Percentiles rank a stretch among this genome's conserved stretches.
phyloP scores from a whole-genome alignment of 305 asterid species.

The Solanum hybrid region DNA sequence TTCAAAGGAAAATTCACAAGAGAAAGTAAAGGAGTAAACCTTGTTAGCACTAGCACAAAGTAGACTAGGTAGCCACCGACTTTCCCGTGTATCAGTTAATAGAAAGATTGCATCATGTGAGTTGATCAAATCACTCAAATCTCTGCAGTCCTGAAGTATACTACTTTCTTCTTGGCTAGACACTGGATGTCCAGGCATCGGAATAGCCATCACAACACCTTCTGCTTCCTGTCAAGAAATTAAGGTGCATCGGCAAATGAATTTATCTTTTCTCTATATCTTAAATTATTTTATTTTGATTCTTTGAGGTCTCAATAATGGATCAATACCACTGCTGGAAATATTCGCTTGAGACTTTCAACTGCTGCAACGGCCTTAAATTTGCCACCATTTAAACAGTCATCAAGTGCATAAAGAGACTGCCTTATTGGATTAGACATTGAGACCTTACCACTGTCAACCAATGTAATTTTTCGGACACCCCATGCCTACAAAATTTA shows the following conservation, averaged over 20 bases:
- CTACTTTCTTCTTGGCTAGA: constrained; percentile 50
- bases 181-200: constrained; percentile 96
- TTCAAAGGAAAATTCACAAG: background rate
- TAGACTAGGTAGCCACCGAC: constrained; percentile 97
- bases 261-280: background rate
- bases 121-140: constrained; percentile 50
- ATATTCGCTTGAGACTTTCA: constrained; percentile 59
- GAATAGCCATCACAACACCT: constrained; percentile 76
- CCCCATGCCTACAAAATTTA: constrained; percentile 79
- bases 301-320: background rate
- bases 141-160: constrained; percentile 62
- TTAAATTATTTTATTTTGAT: background rate
- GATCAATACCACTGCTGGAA: constrained; percentile 70
- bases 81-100: constrained; percentile 91
- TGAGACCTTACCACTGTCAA: constrained; percentile 87
- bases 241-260: background rate
- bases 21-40: constrained; percentile 29
- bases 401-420: constrained; percentile 76
- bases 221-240: constrained; percentile 55
- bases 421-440: constrained; percentile 94
- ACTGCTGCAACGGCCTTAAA: constrained; percentile 79
- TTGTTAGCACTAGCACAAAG: constrained; percentile 73
- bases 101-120: constrained; percentile 78
- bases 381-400: constrained; percentile 88
- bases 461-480: constrained; percentile 66